phyloP scores from a whole-genome alignment of 306 rosid genomes.

The Lathyrus oleraceus region DNA sequence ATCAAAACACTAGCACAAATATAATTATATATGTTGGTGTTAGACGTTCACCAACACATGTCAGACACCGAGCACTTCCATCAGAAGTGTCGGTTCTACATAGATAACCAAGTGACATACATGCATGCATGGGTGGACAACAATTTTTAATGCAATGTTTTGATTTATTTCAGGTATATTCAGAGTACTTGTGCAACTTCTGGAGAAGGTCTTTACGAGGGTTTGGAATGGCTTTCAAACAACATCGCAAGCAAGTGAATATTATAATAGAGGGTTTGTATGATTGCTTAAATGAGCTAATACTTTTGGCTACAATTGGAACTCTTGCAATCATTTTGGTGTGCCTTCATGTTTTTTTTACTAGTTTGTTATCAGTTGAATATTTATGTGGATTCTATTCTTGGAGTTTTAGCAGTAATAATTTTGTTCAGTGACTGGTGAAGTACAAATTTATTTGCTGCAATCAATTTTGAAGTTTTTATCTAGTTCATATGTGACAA shows the following conservation, averaged over 20 bases:
- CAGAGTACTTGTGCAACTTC: no score
- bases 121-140: background rate
- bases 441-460: no score
- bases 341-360: conserved; percentile 27
- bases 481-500: no score
- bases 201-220: conserved; percentile 99
- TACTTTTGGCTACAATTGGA: conserved; percentile 54
- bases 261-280: conserved; percentile 61
- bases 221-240: conserved; percentile 91
- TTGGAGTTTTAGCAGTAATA: background rate
- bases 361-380: conserved; percentile 29
- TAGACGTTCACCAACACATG: no score
- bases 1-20: background rate
- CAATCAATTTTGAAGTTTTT: no score
- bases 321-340: conserved; percentile 31
- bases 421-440: background rate
- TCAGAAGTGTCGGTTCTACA: background rate
- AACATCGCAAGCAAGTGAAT: conserved; percentile 81
- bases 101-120: background rate
- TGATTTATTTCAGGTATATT: conserved; percentile 75
- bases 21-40: no score
- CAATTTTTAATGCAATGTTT: conserved; percentile 33
- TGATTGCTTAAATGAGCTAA: conserved; percentile 53
- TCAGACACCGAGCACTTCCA: no score
- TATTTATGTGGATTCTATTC: conserved; percentile 18